Evolutionary conservation across 495 filamentous ascomycete genomes (phyloP), one percentile per base, ranked within the genome.

Genomic region (Aspergillus diversus): DNA sequence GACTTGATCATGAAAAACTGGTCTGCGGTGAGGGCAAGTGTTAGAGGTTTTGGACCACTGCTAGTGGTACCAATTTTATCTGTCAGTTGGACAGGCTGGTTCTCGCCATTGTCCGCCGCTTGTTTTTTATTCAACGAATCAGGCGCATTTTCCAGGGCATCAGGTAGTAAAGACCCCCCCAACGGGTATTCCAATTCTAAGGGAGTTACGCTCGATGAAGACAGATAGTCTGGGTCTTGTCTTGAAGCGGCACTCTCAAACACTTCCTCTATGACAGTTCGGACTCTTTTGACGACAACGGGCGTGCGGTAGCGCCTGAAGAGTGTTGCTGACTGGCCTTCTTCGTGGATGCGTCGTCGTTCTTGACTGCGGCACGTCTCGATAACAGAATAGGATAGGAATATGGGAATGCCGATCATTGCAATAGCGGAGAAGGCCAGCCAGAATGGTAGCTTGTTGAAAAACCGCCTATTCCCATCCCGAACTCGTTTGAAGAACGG

Each of bases 1-100:
- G 87, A 86, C 16, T 89, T 76, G 52, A 97, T 89, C 78, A 97
- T 97, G 21, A 79, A 77, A 71, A 96, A 94, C 73, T 99, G 95
- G 31, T 86, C 86, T 4, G 84, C 80, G 2, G 91, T 86, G 49
- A 99, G 76, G 33, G 92, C 92, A 52, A 97, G 80, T 1, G 86
- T 92, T 2, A 90, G 92, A 53, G 83, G 81, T 4, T 80, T 46
- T 49, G 59, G 48, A 21, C 16, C 57, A 55, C 21, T 55, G n/a
- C 46, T 42, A 27, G 31, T 39, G 33, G 21, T 50, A 15, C 54
- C 43, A 13, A 42, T 17, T 31, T 57, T 53, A 12, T 42, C 46
- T 34, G 60, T 31, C 3, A 31, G 21, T 27, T 57, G 35, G 31
- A n/a, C 39, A n/a, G 32, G 13, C 17, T 49, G n/a, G 17, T 48